Evolutionary conservation across 2,329 filamentous ascomycete genomes (phyloP).

Genomic region (Thermothelomyces thermophilus): DNA sequence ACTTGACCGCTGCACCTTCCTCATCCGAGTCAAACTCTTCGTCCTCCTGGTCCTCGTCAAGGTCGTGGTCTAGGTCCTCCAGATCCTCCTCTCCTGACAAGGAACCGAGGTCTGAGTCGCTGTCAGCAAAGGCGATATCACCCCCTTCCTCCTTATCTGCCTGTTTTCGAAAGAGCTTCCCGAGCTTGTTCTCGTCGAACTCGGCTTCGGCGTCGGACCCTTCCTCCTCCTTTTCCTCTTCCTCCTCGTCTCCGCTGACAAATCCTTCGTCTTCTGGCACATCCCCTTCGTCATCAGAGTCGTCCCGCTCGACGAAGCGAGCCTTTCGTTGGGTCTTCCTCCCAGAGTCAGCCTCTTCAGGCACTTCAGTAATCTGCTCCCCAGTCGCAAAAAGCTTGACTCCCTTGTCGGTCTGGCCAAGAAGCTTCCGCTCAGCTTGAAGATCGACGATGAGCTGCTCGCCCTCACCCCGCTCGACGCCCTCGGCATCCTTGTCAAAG

Average conservation of each 20-base stretch:
- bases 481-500: constrained; percentile 62
- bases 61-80: too few relatives aligned
- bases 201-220: constrained; percentile 49
- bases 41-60: constrained; percentile 42
- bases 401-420: constrained; percentile 76
- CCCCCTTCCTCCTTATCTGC: constrained; percentile 50
- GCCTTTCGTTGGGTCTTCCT: constrained; percentile 53
- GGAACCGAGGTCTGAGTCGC: constrained; percentile 92
- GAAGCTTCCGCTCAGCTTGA: constrained; percentile 71
- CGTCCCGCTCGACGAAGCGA: constrained; percentile 54
- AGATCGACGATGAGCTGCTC: constrained; percentile 91
- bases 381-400: constrained; percentile 82
- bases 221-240: constrained; percentile 44
- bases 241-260: constrained; percentile 49
- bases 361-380: constrained; percentile 54
- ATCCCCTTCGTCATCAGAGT: constrained; percentile 50
- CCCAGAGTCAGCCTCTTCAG: constrained; percentile 54
- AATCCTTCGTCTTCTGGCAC: constrained; percentile 48
- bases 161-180: constrained; percentile 53
- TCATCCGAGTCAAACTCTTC: constrained; percentile 55
- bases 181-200: constrained; percentile 53
- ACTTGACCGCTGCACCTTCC: constrained; percentile 66
- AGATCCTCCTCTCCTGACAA: constrained; percentile 55
- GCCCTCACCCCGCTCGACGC: constrained; percentile 77
- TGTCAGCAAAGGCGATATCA: constrained; percentile 87